phyloP scores from a whole-genome alignment of 179 eudicot species.

The Spergularia azorica region DNA sequence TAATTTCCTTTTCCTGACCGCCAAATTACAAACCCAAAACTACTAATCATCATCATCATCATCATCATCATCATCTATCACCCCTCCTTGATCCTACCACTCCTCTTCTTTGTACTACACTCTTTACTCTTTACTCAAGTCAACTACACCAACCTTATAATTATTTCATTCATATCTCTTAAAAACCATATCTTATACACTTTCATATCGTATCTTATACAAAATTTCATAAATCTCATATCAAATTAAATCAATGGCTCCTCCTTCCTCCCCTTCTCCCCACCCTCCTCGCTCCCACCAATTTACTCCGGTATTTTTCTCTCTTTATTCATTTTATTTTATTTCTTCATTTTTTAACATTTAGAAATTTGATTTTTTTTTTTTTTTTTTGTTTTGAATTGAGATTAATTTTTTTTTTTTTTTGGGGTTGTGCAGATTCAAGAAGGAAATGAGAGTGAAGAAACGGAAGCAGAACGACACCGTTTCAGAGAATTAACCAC shows the following conservation, averaged over 20 bases:
- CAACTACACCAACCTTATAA: neutral
- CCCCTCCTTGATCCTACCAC: too few species aligned
- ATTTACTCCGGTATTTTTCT: slow-evolving; percentile 74
- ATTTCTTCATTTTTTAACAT: neutral
- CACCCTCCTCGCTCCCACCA: slow-evolving; percentile 51
- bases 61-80: neutral
- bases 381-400: neutral
- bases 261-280: slow-evolving; percentile 50
- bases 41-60: neutral
- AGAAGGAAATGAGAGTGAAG: slow-evolving; percentile 82
- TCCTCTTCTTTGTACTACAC: neutral
- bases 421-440: slow-evolving; percentile 51
- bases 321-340: neutral
- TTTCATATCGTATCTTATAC: neutral
- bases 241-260: slow-evolving; percentile 37
- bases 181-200: too few species aligned
- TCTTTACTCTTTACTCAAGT: neutral
- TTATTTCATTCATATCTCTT: too few species aligned
- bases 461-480: slow-evolving; percentile 41
- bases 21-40: slow-evolving; percentile 21
- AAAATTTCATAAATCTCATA: neutral
- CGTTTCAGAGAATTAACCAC: slow-evolving; percentile 37
- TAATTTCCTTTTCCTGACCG: slow-evolving; percentile 12
- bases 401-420: neutral
- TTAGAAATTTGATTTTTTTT: neutral